Conservation (phyloP, 2,329 filamentous ascomycete species). For the Thelonectria blattea region DNA sequence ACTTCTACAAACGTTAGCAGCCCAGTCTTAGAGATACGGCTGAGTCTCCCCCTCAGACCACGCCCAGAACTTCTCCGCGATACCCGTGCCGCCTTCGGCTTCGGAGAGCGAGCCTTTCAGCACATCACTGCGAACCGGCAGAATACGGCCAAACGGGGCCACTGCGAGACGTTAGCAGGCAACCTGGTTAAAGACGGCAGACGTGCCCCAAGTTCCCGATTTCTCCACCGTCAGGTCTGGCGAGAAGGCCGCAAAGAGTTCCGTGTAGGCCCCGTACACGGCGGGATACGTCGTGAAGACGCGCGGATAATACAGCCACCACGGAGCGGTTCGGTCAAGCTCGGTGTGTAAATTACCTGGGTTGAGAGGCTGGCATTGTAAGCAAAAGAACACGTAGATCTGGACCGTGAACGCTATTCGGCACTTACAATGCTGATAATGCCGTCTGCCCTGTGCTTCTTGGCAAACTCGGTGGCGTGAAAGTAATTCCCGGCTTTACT, state of each 20-base stretch:
- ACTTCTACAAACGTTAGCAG: neutral
- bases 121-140: constrained; percentile 43
- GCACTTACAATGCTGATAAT: constrained; percentile 35
- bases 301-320: constrained; percentile 32
- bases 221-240: constrained; percentile 49
- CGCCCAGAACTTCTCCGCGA: constrained; percentile 47
- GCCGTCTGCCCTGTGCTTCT: constrained; percentile 36
- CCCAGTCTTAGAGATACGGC: constrained; percentile 24
- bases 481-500: constrained; percentile 43
- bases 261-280: constrained; percentile 54
- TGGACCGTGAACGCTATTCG: neutral
- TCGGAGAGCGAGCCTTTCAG: constrained; percentile 39
- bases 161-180: constrained; percentile 28
- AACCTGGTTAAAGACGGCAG: neutral
- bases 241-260: constrained; percentile 54
- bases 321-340: constrained; percentile 34
- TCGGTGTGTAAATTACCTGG: constrained; percentile 33
- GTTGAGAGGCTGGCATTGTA: constrained; percentile 28
- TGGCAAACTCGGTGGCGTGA: constrained; percentile 41
- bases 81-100: constrained; percentile 47
- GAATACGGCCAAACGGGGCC: constrained; percentile 45
- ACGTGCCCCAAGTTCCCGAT: constrained; percentile 41
- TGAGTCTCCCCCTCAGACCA: constrained; percentile 50
- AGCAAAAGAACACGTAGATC: too few relatives aligned
- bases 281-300: constrained; percentile 30